phyloP scores from a whole-genome alignment of 1,139 yeast genomes.

The Yamadazyma conglobata region DNA sequence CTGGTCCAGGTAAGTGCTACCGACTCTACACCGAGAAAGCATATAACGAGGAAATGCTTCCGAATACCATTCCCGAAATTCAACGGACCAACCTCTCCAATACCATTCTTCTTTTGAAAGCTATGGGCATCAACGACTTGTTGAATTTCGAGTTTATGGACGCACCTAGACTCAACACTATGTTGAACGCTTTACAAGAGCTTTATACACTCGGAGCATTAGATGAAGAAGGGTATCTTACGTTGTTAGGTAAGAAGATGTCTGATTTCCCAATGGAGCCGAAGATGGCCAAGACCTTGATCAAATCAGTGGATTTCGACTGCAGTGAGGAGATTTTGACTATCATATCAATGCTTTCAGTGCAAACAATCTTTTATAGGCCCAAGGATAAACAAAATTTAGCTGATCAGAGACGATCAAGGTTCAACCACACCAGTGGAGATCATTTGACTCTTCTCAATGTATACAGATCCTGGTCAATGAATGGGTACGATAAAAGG shows the following conservation, averaged over 20 bases:
- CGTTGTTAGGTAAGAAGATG: conserved; percentile 75
- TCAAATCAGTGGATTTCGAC: conserved; percentile 66
- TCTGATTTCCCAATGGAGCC: conserved; percentile 98
- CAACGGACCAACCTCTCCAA: conserved; percentile 85
- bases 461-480: conserved; percentile 76
- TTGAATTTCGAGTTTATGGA: conserved; percentile 89
- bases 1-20: conserved; percentile 81
- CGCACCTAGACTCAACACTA: conserved; percentile 77
- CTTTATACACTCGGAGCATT: conserved; percentile 78
- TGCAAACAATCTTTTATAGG: conserved; percentile 78
- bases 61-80: conserved; percentile 86
- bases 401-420: conserved; percentile 75
- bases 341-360: conserved; percentile 88
- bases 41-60: conserved; percentile 71
- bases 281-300: conserved; percentile 73
- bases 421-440: conserved; percentile 76
- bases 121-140: conserved; percentile 89
- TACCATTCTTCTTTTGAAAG: conserved; percentile 85
- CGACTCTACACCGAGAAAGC: conserved; percentile 71
- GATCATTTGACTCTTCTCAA: conserved; percentile 85
- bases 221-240: conserved; percentile 73
- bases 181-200: conserved; percentile 79
- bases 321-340: conserved; percentile 84
- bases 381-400: conserved; percentile 72
- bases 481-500: conserved; percentile 52